Conservation (phyloP, 306 rosid species). For the Casuarina glauca region DNA sequence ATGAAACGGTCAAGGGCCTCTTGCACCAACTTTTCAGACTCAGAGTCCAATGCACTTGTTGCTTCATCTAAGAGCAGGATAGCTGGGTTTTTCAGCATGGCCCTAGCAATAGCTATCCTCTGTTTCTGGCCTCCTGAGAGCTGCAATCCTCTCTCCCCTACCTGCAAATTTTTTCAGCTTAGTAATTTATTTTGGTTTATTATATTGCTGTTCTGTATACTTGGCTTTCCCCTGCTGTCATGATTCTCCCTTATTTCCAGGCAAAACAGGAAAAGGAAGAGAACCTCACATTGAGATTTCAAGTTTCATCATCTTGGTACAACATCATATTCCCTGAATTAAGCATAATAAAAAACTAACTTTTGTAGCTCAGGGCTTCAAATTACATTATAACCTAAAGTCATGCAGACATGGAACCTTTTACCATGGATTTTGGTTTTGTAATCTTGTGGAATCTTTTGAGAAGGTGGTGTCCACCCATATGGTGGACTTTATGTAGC, state of each 20-base stretch:
- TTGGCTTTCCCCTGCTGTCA: background rate
- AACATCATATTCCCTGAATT: background rate
- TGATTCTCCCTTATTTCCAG: background rate
- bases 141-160: conserved; percentile 96
- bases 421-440: background rate
- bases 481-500: background rate
- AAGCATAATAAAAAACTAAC: background rate
- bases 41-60: conserved; percentile 98
- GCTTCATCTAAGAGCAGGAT: conserved; percentile 93
- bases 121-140: conserved; percentile 99
- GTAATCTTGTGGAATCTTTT: background rate
- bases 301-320: background rate
- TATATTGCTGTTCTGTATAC: conserved; percentile 6
- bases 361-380: background rate
- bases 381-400: no score
- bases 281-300: background rate
- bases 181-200: background rate
- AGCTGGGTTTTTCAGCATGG: conserved; percentile 98
- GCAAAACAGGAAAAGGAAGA: background rate
- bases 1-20: conserved; percentile 98
- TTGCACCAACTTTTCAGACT: conserved; percentile 94
- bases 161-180: conserved; percentile 61
- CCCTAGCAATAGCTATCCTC: conserved; percentile 98
- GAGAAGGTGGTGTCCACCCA: background rate
- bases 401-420: background rate